Evolutionary conservation across 176 grass and related monocot species (phyloP).

Genomic region (Luzula sylvatica): DNA sequence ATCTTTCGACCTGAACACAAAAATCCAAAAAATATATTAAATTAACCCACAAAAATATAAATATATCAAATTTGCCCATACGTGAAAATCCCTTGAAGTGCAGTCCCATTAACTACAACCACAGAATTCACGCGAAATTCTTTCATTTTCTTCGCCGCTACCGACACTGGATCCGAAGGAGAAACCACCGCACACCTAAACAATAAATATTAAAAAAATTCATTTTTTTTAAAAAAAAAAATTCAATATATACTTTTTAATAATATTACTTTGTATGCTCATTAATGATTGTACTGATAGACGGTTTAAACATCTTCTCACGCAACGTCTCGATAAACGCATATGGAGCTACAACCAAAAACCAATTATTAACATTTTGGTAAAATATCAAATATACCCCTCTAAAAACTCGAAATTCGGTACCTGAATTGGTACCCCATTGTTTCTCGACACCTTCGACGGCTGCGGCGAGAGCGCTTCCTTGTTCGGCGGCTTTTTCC

Average conservation of each 20-base stretch:
- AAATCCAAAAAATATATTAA: slow-evolving; percentile 9
- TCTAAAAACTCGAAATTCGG: too few species aligned
- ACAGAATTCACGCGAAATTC: slow-evolving; percentile 86
- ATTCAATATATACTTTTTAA: slow-evolving; percentile 6
- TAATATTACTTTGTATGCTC: slow-evolving; percentile 55
- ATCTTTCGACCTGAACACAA: slow-evolving; percentile 81
- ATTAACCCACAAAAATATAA: too few species aligned
- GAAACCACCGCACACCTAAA: slow-evolving; percentile 72
- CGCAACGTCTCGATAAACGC: slow-evolving; percentile 87
- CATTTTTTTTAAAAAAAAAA: slow-evolving; percentile 17
- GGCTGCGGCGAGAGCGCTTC: slow-evolving; percentile 87
- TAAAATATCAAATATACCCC: too few species aligned
- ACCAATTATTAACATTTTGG: too few species aligned
- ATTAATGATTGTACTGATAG: slow-evolving; percentile 62
- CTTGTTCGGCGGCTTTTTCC: slow-evolving; percentile 96
- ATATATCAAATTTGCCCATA: slow-evolving; percentile 7
- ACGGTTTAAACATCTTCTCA: slow-evolving; percentile 95
- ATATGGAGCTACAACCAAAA: slow-evolving; percentile 60
- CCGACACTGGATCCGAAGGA: slow-evolving; percentile 75
- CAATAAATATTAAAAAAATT: slow-evolving; percentile 16
- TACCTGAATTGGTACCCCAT: slow-evolving; percentile 75
- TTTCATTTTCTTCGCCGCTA: slow-evolving; percentile 80
- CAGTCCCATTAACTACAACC: slow-evolving; percentile 63
- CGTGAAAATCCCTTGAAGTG: slow-evolving; percentile 86
- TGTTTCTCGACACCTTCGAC: slow-evolving; percentile 94